Conservation (phyloP, 2,329 filamentous ascomycete genomes). For the Hymenoscyphus occultus region DNA sequence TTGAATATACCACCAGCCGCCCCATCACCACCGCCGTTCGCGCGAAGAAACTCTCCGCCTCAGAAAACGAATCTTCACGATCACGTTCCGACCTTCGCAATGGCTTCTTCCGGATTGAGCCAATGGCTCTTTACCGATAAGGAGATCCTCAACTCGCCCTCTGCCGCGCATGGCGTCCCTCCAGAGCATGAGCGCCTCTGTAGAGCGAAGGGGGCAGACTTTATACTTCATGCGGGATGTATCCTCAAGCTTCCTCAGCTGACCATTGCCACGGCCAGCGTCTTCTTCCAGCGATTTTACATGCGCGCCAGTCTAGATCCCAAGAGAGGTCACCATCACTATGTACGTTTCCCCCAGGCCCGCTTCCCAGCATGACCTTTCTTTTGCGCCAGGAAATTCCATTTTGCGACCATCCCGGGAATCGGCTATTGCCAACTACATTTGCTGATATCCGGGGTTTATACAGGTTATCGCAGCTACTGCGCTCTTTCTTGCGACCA, state of each 20-base stretch:
- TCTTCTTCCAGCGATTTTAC: conserved; percentile 95
- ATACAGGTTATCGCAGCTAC: conserved; percentile 79
- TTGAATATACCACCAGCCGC: conserved; percentile 57
- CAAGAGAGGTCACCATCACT: conserved; percentile 81
- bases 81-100: conserved; percentile 18
- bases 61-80: conserved; percentile 17
- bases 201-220: conserved; percentile 90
- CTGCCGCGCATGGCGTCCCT: conserved; percentile 76
- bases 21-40: conserved; percentile 57
- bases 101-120: conserved; percentile 42
- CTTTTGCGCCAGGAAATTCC: not conserved
- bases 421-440: not conserved
- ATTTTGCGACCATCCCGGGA: not conserved
- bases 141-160: conserved; percentile 79
- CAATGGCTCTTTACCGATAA: conserved; percentile 91
- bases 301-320: conserved; percentile 84
- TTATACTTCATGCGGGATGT: conserved; percentile 91
- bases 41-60: conserved; percentile 52
- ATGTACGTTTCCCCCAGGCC: conserved; percentile 55
- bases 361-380: not conserved
- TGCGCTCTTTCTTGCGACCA: conserved; percentile 89
- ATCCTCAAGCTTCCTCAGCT: conserved; percentile 89
- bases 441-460: not conserved
- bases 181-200: conserved; percentile 74
- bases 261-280: conserved; percentile 85